Base-by-base conservation (phyloP, 2,329 filamentous ascomycete genomes). In the Exophiala spinifera region DNA sequence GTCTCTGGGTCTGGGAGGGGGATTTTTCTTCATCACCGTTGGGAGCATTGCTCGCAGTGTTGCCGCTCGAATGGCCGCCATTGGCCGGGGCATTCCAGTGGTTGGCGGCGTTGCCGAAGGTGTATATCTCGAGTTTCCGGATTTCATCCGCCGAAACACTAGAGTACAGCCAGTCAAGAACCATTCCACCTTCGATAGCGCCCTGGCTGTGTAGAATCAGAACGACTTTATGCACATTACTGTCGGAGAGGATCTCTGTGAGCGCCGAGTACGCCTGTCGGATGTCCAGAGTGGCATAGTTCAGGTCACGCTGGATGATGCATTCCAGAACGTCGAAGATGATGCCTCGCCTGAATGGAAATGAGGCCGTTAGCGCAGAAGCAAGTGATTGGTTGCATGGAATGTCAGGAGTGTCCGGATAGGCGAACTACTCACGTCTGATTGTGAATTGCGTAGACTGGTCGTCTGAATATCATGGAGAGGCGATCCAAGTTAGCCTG, bases 141-240 rank as follows among this genome's bases (percentile, higher is more conserved):
- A 90, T 73, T 3, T 86, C 72, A 58, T 85, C 79, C 53, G 84
- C 82, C 0, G 86, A 81, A 11, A 89, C 71, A 65, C 91, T 87
- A 59, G 86, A 83, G 1, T 91, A 75, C 1, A 92, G 76, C 85
- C 87, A 89, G 70, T 94, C 88, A 5, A 91, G 70, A 4, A 89
- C 83, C 51, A 91, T 72, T 2, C 86, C 80, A 1, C 84, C 85
- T 65, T 89, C 84, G 47, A 92, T 88, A 13, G 80, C 87, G 3
- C 89, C 89, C 68, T 92, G 89, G 1, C 85, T 88, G 68, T 94
- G 89, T 34, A 88, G 74, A 56, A 92, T 81, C 51, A 92, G 79
- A 23, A 92, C 74, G 2, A 92, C 81, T 65, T 89, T 91, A 31
- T 80, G 79, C 55, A 85, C 81, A 14, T 74, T 67, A 0, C 79